phyloP scores from a whole-genome alignment of 2,329 filamentous ascomycete genomes.

The Colletotrichum sp. region DNA sequence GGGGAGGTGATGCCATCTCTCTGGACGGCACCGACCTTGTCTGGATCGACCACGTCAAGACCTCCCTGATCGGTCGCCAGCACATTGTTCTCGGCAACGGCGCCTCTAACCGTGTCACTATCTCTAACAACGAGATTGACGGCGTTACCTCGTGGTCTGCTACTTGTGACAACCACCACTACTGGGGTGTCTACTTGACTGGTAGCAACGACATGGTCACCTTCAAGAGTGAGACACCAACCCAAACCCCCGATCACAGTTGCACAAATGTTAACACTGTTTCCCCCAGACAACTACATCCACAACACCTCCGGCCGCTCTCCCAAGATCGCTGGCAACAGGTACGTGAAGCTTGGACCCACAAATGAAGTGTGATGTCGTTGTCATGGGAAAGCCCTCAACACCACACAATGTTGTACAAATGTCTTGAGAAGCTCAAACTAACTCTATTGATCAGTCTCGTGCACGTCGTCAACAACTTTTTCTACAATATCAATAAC shows the following conservation, averaged over 20 bases:
- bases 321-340: slow-evolving; percentile 63
- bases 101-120: slow-evolving; percentile 59
- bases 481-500: no score
- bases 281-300: slow-evolving; percentile 54
- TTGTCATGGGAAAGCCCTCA: no score
- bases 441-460: no score
- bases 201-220: slow-evolving; percentile 63
- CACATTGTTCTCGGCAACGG: slow-evolving; percentile 62
- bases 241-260: no score
- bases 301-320: slow-evolving; percentile 61
- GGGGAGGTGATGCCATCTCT: slow-evolving; percentile 64
- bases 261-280: not conserved
- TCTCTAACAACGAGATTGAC: slow-evolving; percentile 66
- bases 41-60: slow-evolving; percentile 61
- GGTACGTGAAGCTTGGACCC: no score
- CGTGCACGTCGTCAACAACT: no score
- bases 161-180: slow-evolving; percentile 63
- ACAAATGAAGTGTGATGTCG: no score
- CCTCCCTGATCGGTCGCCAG: slow-evolving; percentile 63
- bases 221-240: slow-evolving; percentile 47
- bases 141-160: slow-evolving; percentile 59
- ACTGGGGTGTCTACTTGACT: slow-evolving; percentile 64
- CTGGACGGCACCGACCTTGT: slow-evolving; percentile 49
- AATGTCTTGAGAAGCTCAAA: no score
- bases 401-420: no score